Conservation (phyloP, 495 filamentous ascomycete genomes). For the Penicillium nucicola region DNA sequence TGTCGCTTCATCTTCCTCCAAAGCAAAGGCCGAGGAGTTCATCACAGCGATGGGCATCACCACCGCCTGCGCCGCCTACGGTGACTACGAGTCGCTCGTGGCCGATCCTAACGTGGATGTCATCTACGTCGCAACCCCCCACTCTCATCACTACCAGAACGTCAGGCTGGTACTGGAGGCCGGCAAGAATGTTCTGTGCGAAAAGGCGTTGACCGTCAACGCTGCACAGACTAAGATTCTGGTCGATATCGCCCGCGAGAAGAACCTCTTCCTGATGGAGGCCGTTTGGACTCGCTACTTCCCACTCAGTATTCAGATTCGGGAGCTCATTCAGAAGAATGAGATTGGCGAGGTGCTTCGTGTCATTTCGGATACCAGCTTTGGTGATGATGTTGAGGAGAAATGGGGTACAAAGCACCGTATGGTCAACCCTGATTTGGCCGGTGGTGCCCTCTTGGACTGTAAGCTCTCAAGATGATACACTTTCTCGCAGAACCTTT, state of each 20-base stretch:
- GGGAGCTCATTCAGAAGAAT: conserved; percentile 65
- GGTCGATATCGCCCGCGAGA: conserved; percentile 67
- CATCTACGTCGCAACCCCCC: conserved; percentile 89
- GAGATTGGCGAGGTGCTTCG: conserved; percentile 75
- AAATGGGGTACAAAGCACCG: conserved; percentile 59
- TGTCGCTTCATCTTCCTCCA: conserved; percentile 76
- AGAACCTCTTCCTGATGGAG: conserved; percentile 94
- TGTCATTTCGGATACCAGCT: conserved; percentile 68
- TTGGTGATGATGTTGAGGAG: conserved; percentile 48
- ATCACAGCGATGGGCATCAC: conserved; percentile 64
- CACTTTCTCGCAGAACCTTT: too few species aligned
- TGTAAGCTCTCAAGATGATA: conserved; percentile 33
- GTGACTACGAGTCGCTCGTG: conserved; percentile 75
- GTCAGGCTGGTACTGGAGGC: conserved; percentile 75
- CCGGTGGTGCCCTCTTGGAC: conserved; percentile 81
- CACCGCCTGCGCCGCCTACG: conserved; percentile 67
- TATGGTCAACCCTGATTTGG: conserved; percentile 85
- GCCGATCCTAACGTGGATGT: conserved; percentile 77
- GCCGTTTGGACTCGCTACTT: conserved; percentile 95
- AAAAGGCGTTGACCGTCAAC: conserved; percentile 92
- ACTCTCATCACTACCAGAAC: conserved; percentile 95
- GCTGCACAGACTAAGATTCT: conserved; percentile 76
- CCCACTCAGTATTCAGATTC: conserved; percentile 72
- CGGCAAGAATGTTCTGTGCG: conserved; percentile 86
- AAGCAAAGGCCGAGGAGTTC: conserved; percentile 66